Base-by-base conservation (phyloP, 2,329 filamentous ascomycete species). In the Exophiala aquamarina region DNA sequence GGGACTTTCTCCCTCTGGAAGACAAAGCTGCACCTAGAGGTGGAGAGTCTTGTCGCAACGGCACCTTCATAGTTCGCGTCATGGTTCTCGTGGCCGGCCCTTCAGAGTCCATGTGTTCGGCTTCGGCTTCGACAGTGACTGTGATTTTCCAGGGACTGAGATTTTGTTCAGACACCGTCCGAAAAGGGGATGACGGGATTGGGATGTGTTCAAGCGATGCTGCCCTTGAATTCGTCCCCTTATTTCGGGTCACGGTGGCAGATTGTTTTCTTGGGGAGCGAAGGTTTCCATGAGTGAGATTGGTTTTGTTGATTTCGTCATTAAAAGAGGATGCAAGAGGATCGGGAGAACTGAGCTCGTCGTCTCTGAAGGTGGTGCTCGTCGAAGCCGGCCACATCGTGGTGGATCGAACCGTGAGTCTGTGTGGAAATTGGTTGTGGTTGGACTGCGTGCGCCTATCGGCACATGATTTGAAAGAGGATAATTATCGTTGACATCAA, bases 141-240 rank as follows among this genome's bases (percentile, higher is more conserved):
- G 69, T 65, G 47, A 74, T 73, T 45, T 70, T 68, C 71, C 71
- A 74, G 20, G 71, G 71, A 54, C 70, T 74, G 11, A 69, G 58
- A 26, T 47, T 57, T 59, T 70, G 70, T 44, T 59, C 49, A 1
- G 49, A 52, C 7, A 58, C 42, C 26, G 49, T 21, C 18, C 44
- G 43, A 38, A 51, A 53, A 2, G 50, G 44, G 10, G 47, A 46
- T 21, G 47, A 47, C 10, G 47, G 28, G 21, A 43, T 29, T 17
- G 32, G 18, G 31, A 44, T 46, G 15, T 15, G 39, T n/a, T 34
- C 32, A 17, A 42, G 41, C 19, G 29, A 23, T 19, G n/a, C 44
- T 32, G 50, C n/a, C 36, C 15, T 41, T 19, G 49, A 19, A 19
- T 13, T 14, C 40, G 29, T 47, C 14, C 17, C 19, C 20, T 23